Evolutionary conservation across 441 rosid species (phyloP), one percentile per base, ranked within the genome.

Genomic region (Daphne laureola): DNA sequence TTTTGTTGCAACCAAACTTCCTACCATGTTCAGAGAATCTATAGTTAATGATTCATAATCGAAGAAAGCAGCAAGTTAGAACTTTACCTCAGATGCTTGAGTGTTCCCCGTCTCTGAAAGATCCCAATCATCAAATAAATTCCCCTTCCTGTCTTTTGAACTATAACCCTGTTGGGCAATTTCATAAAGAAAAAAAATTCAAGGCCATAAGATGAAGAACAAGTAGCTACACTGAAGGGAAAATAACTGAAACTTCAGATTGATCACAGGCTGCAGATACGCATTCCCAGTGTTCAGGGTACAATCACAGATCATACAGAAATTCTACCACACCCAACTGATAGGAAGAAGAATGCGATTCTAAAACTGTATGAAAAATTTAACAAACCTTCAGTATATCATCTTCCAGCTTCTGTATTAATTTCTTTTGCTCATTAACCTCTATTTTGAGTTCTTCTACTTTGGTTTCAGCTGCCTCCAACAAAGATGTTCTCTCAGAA

Each of bases 381-480:
- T 58, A 46, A 55, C 84, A 31, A 65, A 85, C 97, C 95, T 90
- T 90, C 75, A 76, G 74, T 50, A 90, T 94, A 70, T 90, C 99
- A 71, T 94, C 99, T 71, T 90, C 99, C 84, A 94, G 76, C 78
- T 90, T 94, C 55, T 90, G 99, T 69, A 90, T 87, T 58, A 94
- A 73, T 58, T 68, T 86, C 61, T 82, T 90, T 65, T 87, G 99
- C 73, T 94, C 94, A 40, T 74, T 74, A 67, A 84, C 74, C 76
- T 87, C 76, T 42, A 73, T 79, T 49, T 82, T 71, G 61, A 94
- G 84, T 72, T 87, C 96, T 62, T 62, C 76, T 49, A 86, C 81
- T 79, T 75, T 85, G 66, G 70, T 71, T 68, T 86, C 99, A 63
- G 91, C 84, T 23, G 78, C 70, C 80, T 90, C 95, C 63, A 90